These are phyloP conservation scores for Russula sp. DNA, from an alignment of 768 basidiomycete genomes.

Conservation along the genomic window DNA sequence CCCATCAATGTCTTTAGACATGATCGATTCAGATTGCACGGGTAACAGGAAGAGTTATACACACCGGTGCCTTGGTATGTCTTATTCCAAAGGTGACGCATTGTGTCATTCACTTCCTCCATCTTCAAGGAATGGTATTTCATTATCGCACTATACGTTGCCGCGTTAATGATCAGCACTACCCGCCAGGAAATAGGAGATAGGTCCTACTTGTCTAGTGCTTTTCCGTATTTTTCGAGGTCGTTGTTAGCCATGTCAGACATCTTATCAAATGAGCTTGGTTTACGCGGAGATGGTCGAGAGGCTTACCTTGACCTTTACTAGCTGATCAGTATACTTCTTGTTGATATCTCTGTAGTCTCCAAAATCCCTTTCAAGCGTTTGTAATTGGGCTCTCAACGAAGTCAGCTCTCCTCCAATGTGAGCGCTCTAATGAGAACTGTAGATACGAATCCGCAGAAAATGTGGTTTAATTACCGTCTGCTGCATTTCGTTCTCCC, in stretches of 20 bases:
- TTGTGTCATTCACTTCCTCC: constrained; percentile 98
- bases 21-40: not conserved
- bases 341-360: constrained; percentile 87
- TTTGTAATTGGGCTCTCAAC: constrained; percentile 57
- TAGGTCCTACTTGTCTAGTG: constrained; percentile 79
- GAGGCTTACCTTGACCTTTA: constrained; percentile 80
- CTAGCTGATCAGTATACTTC: constrained; percentile 82
- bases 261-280: constrained; percentile 47
- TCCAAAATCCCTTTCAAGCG: constrained; percentile 61
- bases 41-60: constrained; percentile 21
- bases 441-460: not conserved
- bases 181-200: not conserved
- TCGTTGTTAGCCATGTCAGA: constrained; percentile 98
- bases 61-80: constrained; percentile 97
- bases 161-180: constrained; percentile 19
- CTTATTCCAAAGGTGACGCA: constrained; percentile 96
- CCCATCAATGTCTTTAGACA: constrained; percentile 81
- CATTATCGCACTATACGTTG: constrained; percentile 80
- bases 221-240: constrained; percentile 96
- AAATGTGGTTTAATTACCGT: constrained; percentile 41
- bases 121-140: constrained; percentile 96
- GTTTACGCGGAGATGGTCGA: not conserved
- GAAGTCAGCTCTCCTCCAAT: constrained; percentile 80
- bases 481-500: constrained; percentile 65
- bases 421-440: constrained; percentile 55